phyloP scores from a whole-genome alignment of 1,284 basidiomycete genomes.

The Laetiporus sulphureus region DNA sequence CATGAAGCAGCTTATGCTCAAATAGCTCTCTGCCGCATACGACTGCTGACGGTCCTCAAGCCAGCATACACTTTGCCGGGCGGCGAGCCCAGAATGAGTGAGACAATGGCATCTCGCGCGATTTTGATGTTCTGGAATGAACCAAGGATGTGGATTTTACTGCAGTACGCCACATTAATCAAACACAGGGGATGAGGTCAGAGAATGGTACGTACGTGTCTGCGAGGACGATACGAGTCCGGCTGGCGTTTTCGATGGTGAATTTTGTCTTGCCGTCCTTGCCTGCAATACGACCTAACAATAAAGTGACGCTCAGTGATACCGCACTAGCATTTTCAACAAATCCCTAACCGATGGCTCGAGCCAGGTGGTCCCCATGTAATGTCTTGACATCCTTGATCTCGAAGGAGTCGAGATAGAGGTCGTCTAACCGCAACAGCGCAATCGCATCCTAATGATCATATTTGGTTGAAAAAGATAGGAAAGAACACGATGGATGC shows the following conservation, averaged over 20 bases:
- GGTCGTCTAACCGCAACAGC: conserved; percentile 89
- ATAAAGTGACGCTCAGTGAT: conserved; percentile 2
- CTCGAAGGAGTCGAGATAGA: conserved; percentile 97
- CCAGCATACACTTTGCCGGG: conserved; percentile 96
- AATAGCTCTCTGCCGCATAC: conserved; percentile 86
- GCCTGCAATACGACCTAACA: conserved; percentile 86
- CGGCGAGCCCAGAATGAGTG: conserved; percentile 90
- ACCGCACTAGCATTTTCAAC: neutral
- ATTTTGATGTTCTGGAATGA: conserved; percentile 98
- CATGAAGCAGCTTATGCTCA: no score
- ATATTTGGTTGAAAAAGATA: neutral
- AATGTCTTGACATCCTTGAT: conserved; percentile 99
- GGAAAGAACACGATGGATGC: neutral
- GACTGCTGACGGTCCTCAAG: conserved; percentile 83
- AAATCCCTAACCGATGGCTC: conserved; percentile 80
- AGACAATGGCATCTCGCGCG: conserved; percentile 93
- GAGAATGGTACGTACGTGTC: conserved; percentile 68
- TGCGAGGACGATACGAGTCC: conserved; percentile 94
- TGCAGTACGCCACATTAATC: conserved; percentile 23
- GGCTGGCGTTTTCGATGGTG: conserved; percentile 94
- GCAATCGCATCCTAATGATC: conserved; percentile 83
- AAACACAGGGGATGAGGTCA: conserved; percentile 5
- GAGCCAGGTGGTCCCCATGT: conserved; percentile 92
- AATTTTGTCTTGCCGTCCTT: conserved; percentile 98
- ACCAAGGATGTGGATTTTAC: conserved; percentile 92